Base-by-base conservation (phyloP, 164 flowering plant species). In the Umbilicus rupestris region DNA sequence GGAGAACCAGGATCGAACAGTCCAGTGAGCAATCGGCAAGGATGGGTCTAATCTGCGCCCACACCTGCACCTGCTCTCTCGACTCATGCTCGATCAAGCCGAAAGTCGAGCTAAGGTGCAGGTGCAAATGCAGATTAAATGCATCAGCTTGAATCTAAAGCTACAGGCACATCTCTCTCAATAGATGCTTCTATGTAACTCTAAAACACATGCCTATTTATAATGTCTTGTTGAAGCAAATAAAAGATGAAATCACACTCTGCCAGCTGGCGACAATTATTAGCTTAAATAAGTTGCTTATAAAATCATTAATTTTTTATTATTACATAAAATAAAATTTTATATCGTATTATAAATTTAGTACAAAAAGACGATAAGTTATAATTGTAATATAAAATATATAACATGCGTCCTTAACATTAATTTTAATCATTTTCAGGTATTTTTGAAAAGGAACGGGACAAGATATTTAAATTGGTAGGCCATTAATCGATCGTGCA, bases 81-180 rank as follows among this genome's bases (percentile, higher is more conserved):
- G 49, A 45, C 49, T 45, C 49, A 16, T 45, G 8, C 2, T 47
- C 24, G 22, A 47, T 7, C 20, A 11, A 45, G 17, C 14, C 49
- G 49, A 45, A 45, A 20, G 7, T 20, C 55, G 55, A 49, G 58
- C 58, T 14, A 52, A 24, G 58, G 58, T 52, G 58, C 30, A 52
- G 58, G 58, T 52, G 58, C 58, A 52, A 52, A 52, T 52, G 58
- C 58, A 52, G 58, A 52, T 8, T 20, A 52, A 20, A 22, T 3
- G 57, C 58, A 52, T 52, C 58, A 52, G 15, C 30, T 52, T 52
- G 29, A 50, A 10, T 7, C 29, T 11, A 22, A 22, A 50, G 7
- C 26, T 6, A 52, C 30, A 52, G 4, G 30, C 58, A 52, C 8
- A 49, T 22, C 55, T 49, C 6, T 49, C 24, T 2, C 0, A 19